These are phyloP conservation scores for Penicillium griseofulvum DNA, from an alignment of 2,329 filamentous ascomycete species.

Conservation along the genomic window DNA sequence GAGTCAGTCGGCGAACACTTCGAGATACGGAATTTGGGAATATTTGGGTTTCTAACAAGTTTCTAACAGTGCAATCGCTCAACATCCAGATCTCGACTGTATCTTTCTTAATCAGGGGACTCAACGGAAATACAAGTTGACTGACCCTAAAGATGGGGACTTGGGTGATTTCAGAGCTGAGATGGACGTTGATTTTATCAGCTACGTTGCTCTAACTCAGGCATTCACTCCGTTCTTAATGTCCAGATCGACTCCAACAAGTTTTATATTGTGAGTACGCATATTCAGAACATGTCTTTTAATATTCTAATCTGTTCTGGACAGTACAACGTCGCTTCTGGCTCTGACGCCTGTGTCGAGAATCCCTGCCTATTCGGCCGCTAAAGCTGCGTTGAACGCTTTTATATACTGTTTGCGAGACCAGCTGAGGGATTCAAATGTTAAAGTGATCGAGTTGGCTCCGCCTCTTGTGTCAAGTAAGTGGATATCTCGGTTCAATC, in stretches of 20 bases:
- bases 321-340: constrained; percentile 45
- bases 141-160: constrained; percentile 15
- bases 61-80: neutral
- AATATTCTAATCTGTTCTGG: neutral
- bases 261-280: neutral
- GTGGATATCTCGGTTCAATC: neutral
- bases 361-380: constrained; percentile 53
- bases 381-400: constrained; percentile 15
- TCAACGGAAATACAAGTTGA: constrained; percentile 18
- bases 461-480: constrained; percentile 3
- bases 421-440: neutral
- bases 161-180: constrained; percentile 18
- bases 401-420: neutral
- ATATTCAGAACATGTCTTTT: too few species aligned
- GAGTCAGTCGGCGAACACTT: neutral
- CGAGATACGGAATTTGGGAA: neutral
- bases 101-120: constrained; percentile 18
- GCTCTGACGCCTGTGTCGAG: constrained; percentile 49
- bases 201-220: constrained; percentile 11
- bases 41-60: neutral
- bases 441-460: neutral
- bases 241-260: neutral
- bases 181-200: constrained; percentile 15
- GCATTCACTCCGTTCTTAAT: neutral
- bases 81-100: constrained; percentile 18